Conservation (phyloP, 2,329 filamentous ascomycete genomes). For the Amphichorda felina region DNA sequence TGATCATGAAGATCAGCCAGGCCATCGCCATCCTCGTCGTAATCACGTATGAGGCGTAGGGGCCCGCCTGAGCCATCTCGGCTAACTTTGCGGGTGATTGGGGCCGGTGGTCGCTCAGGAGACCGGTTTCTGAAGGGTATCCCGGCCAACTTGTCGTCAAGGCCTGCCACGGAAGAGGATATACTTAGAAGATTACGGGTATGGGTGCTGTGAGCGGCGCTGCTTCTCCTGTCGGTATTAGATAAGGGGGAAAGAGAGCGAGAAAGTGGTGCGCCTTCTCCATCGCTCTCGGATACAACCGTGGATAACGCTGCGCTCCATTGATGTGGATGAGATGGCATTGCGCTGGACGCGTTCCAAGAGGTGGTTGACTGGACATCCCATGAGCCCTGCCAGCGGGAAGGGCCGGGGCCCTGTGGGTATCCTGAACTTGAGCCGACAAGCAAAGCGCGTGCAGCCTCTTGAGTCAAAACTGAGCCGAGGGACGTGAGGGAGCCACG, state of each 20-base stretch:
- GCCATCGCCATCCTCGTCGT: constrained; percentile 54
- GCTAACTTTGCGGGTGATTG: constrained; percentile 24
- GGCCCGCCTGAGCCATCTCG: constrained; percentile 22
- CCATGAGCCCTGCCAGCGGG: neutral
- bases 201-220: constrained; percentile 35
- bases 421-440: constrained; percentile 1
- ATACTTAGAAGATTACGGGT: constrained; percentile 46
- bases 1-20: constrained; percentile 47
- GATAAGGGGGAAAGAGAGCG: constrained; percentile 33
- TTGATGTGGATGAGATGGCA: constrained; percentile 34
- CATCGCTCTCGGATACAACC: constrained; percentile 50
- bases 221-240: constrained; percentile 31
- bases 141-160: constrained; percentile 28
- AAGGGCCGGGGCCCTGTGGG: neutral
- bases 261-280: constrained; percentile 34
- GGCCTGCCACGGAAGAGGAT: constrained; percentile 36
- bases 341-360: neutral
- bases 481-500: constrained; percentile 43
- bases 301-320: constrained; percentile 55
- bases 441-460: constrained; percentile 23
- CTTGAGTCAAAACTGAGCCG: constrained; percentile 39
- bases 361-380: neutral
- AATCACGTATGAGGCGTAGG: constrained; percentile 40
- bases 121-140: constrained; percentile 33
- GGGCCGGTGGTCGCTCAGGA: constrained; percentile 35